Conservation (phyloP, 2,329 filamentous ascomycete genomes). For the Calycina herbarum region DNA sequence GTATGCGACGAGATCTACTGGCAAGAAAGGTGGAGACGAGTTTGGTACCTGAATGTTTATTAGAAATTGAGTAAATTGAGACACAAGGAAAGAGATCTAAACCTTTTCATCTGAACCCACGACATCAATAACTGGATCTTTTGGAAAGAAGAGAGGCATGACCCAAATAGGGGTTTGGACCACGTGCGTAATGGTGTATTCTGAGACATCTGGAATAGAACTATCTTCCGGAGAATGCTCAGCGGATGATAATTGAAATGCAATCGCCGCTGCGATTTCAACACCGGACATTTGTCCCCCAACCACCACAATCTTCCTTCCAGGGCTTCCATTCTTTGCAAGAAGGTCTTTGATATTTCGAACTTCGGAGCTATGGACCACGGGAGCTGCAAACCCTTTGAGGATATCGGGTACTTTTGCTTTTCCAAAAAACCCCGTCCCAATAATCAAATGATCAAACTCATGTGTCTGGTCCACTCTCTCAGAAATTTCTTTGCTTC, state of each 20-base stretch:
- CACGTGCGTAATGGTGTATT: constrained; percentile 66
- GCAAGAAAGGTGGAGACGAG: constrained; percentile 62
- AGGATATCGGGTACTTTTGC: constrained; percentile 52
- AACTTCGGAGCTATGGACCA: constrained; percentile 70
- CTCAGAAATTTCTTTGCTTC: constrained; percentile 7
- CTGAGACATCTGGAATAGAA: constrained; percentile 44
- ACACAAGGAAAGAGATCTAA: not conserved
- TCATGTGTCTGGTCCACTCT: constrained; percentile 12
- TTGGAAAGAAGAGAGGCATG: constrained; percentile 54
- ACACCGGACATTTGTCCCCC: constrained; percentile 83
- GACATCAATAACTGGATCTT: constrained; percentile 27
- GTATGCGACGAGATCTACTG: constrained; percentile 71
- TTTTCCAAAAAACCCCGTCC: constrained; percentile 74
- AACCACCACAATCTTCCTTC: constrained; percentile 68
- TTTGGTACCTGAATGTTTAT: constrained; percentile 36
- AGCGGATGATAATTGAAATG: constrained; percentile 67
- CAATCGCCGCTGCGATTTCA: constrained; percentile 73
- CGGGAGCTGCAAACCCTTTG: constrained; percentile 41
- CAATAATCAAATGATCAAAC: constrained; percentile 73
- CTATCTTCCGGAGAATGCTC: constrained; percentile 51
- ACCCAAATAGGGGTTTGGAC: constrained; percentile 71
- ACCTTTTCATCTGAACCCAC: constrained; percentile 30
- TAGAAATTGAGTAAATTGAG: constrained; percentile 28
- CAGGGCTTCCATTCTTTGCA: constrained; percentile 38
- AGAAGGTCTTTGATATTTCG: constrained; percentile 54